Base-by-base conservation (phyloP, 2,329 filamentous ascomycete species). In the Trichoderma sp. region DNA sequence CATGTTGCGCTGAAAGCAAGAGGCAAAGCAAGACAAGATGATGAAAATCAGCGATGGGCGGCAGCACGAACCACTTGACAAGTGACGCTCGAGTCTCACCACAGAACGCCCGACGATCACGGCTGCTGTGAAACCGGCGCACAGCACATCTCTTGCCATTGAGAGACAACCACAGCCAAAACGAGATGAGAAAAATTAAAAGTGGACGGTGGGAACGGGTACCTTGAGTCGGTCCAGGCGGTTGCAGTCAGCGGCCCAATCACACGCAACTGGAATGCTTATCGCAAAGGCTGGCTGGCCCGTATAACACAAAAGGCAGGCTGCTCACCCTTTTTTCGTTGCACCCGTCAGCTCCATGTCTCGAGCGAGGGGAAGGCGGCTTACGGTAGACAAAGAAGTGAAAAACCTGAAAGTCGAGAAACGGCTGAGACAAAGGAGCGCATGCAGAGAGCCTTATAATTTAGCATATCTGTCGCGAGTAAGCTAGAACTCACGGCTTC, bases 121-220 rank as follows among this genome's bases (percentile, higher is more conserved):
- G 28, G 63, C 63, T 34, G 63, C 51, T 34, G 52, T 34, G 26
- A 55, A 34, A 24, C 11, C 5, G n/a, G 18, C 7, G 39, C 39
- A 43, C 39, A 8, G 28, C 5, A 21, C 21, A 56, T 28, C 14
- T 16, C 49, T 64, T 54, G 21, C 24, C 21, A 34, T 24, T 43
- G 11, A 34, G 32, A 34, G 32, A 34, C 32, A 34, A 34, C 32
- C 8, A 3, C 8, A 32, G 7, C 10, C 11, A 18, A 18, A 26
- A 59, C 5, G 30, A 30, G 5, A 51, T 28, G 4, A 49, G 14
- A 56, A 56, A 56, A 54, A 18, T n/a, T 14, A 56, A 28, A 66
- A 58, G 63, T 58, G 63, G 63, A 66, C 13, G 28, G 63, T 34
- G 63, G 54, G 63, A 58, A 59, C 63, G 63, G 63, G 54, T 59